Conservation (phyloP, 208 protist genomes). For the Zelonia costaricensis region DNA sequence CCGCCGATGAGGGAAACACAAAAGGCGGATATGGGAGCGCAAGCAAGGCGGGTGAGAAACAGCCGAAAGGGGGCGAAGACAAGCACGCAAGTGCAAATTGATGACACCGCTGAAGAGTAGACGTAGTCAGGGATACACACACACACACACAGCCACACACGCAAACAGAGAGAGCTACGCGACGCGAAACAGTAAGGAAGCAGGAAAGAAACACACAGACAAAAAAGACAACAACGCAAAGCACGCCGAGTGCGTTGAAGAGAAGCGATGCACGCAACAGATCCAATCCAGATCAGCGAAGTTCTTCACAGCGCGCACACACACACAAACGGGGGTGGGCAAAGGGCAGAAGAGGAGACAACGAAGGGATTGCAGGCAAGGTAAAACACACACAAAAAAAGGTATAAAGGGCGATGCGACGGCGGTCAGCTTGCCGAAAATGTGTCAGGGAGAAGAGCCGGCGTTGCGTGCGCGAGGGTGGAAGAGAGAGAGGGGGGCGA, state of each 20-base stretch:
- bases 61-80: no score
- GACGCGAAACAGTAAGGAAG: not conserved
- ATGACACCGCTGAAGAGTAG: not conserved
- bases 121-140: not conserved
- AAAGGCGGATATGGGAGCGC: no score
- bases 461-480: not conserved
- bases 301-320: no score
- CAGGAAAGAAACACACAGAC: not conserved
- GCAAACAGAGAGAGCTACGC: not conserved
- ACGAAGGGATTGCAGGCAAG: not conserved
- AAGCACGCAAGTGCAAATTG: not conserved
- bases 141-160: not conserved
- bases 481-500: not conserved
- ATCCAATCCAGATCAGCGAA: not conserved
- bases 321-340: no score
- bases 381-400: slow-evolving; percentile 20
- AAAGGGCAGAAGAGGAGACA: not conserved
- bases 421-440: no score
- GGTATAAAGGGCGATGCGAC: no score
- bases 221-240: no score
- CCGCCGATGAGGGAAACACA: no score
- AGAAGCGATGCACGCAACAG: not conserved
- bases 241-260: no score
- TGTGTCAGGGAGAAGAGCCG: no score
- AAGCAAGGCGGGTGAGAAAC: no score